Evolutionary conservation across 2,329 filamentous ascomycete species (phyloP).

Genomic region (Microsporum canis): DNA sequence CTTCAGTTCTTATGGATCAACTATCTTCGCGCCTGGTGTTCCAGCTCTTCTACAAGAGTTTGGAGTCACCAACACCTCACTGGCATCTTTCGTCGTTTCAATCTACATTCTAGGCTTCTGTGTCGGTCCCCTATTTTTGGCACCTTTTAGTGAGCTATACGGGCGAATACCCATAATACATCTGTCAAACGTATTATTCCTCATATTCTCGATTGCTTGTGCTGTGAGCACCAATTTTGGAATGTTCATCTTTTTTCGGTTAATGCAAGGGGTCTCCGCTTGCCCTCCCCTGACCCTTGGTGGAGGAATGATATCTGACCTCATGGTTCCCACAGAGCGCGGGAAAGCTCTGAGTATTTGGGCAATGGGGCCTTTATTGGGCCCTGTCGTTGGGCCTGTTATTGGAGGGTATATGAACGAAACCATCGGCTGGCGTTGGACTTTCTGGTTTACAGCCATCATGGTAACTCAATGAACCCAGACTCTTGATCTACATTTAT

Average conservation of each 20-base stretch:
- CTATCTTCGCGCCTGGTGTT: constrained; percentile 37
- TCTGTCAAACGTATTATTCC: constrained; percentile 46
- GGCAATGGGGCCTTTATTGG: constrained; percentile 27
- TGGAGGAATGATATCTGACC: constrained; percentile 37
- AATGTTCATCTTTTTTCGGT: constrained; percentile 51
- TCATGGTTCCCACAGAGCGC: constrained; percentile 32
- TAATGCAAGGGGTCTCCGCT: constrained; percentile 44
- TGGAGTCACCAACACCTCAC: constrained; percentile 29
- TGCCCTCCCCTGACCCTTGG: constrained; percentile 31
- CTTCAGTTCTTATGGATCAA: constrained; percentile 27
- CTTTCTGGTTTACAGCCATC: constrained; percentile 37
- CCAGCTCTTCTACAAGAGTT: constrained; percentile 37
- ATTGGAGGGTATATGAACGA: constrained; percentile 33
- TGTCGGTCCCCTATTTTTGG: constrained; percentile 54
- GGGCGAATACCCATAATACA: constrained; percentile 43
- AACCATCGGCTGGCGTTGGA: constrained; percentile 37
- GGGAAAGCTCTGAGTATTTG: constrained; percentile 35
- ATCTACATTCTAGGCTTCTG: constrained; percentile 53
- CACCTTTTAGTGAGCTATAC: constrained; percentile 54
- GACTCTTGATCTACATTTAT: not conserved
- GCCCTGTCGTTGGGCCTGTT: constrained; percentile 17
- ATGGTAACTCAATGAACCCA: not conserved
- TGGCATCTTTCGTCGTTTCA: constrained; percentile 45
- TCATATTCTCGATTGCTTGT: constrained; percentile 51
- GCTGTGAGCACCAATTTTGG: constrained; percentile 47